A percentile compares a stretch with the other conserved stretches of the same genome.
These are phyloP conservation scores for Trichoderma koningii DNA, from an alignment of 2,329 filamentous ascomycete genomes.

Conservation along the genomic window DNA sequence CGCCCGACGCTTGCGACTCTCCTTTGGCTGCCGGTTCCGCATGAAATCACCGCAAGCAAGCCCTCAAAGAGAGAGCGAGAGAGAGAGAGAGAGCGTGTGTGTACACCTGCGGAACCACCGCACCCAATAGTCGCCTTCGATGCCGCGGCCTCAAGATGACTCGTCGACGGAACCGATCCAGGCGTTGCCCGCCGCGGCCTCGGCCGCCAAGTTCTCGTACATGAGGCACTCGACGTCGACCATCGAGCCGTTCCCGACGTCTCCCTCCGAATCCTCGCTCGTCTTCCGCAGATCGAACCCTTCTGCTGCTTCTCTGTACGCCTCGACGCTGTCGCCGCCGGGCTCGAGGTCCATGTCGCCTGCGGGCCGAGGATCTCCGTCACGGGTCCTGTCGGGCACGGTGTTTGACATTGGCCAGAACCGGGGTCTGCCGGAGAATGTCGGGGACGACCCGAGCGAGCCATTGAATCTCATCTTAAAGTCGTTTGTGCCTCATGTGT, in stretches of 20 bases:
- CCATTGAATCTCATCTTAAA: slow-evolving; percentile 71
- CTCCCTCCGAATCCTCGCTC: slow-evolving; percentile 56
- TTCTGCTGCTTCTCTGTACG: slow-evolving; percentile 62
- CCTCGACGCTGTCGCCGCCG: slow-evolving; percentile 67
- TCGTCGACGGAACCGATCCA: slow-evolving; percentile 67
- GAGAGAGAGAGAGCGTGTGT: background rate
- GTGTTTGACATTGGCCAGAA: slow-evolving; percentile 54
- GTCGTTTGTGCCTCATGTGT: slow-evolving; percentile 86
- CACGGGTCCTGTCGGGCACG: slow-evolving; percentile 59
- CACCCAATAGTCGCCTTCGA: slow-evolving; percentile 49
- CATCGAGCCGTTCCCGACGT: slow-evolving; percentile 49
- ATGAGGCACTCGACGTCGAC: slow-evolving; percentile 60
- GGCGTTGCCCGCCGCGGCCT: slow-evolving; percentile 67
- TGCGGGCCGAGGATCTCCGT: slow-evolving; percentile 59
- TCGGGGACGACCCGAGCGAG: slow-evolving; percentile 52
- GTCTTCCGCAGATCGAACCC: slow-evolving; percentile 58
- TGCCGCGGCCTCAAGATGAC: slow-evolving; percentile 69
- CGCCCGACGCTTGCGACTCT: slow-evolving; percentile 32
- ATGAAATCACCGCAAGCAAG: slow-evolving; percentile 25
- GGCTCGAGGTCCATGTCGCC: slow-evolving; percentile 70
- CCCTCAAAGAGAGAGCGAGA: background rate
- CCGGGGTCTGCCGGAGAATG: slow-evolving; percentile 48
- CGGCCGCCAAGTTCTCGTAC: slow-evolving; percentile 61
- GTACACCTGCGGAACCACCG: slow-evolving; percentile 28
- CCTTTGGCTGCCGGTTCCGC: slow-evolving; percentile 27